A percentile compares a stretch with the other conserved stretches of the same genome.
Conservation (phyloP, 1,139 yeast genomes). For the Yamadazyma jaroonii region DNA sequence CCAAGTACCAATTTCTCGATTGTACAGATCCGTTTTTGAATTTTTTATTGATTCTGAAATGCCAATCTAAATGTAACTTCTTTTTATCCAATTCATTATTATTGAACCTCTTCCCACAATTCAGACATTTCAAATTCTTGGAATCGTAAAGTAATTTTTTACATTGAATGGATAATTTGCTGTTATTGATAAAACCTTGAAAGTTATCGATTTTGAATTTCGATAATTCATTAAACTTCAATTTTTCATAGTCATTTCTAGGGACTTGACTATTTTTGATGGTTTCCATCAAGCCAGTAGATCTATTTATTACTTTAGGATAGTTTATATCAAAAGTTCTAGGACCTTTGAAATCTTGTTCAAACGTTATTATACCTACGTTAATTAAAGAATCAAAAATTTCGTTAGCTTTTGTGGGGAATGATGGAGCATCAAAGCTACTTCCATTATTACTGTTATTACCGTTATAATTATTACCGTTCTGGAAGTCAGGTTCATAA, state of each 20-base stretch:
- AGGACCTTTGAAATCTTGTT: slow-evolving; percentile 44
- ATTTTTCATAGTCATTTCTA: slow-evolving; percentile 32
- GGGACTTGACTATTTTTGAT: slow-evolving; percentile 24
- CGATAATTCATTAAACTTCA: slow-evolving; percentile 26
- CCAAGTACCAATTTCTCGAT: slow-evolving; percentile 80
- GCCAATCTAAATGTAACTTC: slow-evolving; percentile 88
- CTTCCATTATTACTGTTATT: background rate
- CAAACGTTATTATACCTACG: slow-evolving; percentile 38
- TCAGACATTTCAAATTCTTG: slow-evolving; percentile 79
- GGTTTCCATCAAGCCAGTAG: slow-evolving; percentile 32
- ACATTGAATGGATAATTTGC: slow-evolving; percentile 26
- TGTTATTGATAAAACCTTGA: slow-evolving; percentile 39
- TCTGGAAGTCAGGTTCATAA: background rate
- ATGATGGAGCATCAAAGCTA: too few species aligned
- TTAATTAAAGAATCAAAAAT: slow-evolving; percentile 33
- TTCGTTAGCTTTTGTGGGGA: slow-evolving; percentile 17
- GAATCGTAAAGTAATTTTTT: slow-evolving; percentile 49
- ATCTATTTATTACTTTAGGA: slow-evolving; percentile 24
- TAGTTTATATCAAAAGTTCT: slow-evolving; percentile 32
- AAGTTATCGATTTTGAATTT: slow-evolving; percentile 22
- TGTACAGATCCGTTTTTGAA: slow-evolving; percentile 54
- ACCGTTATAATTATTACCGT: background rate
- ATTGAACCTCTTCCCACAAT: slow-evolving; percentile 85
- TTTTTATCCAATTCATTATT: slow-evolving; percentile 48
- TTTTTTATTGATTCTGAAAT: slow-evolving; percentile 85